Percentiles rank a stretch among this genome's conserved stretches.
These are phyloP conservation scores for Phytophthora megakarya DNA, from an alignment of 352 stramenopile species.

Conservation along the genomic window DNA sequence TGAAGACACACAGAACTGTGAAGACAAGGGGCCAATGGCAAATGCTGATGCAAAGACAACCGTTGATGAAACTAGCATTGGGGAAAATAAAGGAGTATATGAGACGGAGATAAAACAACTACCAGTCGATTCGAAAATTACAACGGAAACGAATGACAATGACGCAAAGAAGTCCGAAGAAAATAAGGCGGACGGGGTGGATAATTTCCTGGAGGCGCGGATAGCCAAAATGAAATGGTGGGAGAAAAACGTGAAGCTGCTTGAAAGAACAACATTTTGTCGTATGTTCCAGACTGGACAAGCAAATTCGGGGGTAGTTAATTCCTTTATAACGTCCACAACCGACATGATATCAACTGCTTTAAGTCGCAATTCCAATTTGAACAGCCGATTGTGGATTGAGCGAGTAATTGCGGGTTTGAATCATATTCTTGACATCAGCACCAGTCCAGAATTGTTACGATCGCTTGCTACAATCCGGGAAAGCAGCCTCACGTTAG, in stretches of 20 bases:
- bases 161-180: not conserved
- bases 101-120: not conserved
- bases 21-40: not conserved
- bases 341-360: not conserved
- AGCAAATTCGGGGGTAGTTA: not conserved
- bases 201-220: not conserved
- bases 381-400: constrained; percentile 16
- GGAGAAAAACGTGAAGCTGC: not conserved
- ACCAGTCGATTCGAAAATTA: not conserved
- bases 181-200: not conserved
- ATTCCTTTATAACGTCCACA: not conserved
- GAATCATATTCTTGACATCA: not conserved
- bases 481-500: not conserved
- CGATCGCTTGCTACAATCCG: not conserved
- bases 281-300: not conserved
- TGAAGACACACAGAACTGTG: no score
- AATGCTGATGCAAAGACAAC: not conserved
- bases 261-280: not conserved
- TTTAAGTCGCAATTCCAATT: not conserved
- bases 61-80: not conserved
- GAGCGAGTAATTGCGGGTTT: constrained; percentile 10
- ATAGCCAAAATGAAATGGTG: not conserved
- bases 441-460: not conserved
- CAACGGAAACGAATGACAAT: not conserved
- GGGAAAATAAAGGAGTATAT: not conserved